Evolutionary conservation across 495 filamentous ascomycete genomes (phyloP).

Genomic region (Aspergillus leporis): DNA sequence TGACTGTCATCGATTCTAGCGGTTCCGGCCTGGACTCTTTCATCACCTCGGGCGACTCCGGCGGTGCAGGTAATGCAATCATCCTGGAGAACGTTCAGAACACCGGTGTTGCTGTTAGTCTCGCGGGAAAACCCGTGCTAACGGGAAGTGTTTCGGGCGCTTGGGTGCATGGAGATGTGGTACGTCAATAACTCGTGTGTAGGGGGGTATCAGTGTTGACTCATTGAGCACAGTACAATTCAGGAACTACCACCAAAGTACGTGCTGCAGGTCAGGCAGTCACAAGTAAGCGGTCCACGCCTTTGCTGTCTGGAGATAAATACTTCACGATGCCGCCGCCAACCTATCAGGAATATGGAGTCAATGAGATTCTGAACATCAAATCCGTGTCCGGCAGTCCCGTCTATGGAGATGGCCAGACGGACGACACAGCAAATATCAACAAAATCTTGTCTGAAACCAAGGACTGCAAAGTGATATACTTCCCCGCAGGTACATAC

Average conservation of each 20-base stretch:
- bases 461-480: constrained; percentile 46
- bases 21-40: constrained; percentile 45
- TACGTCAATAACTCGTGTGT: constrained; percentile 8
- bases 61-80: constrained; percentile 27
- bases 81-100: constrained; percentile 30
- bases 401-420: constrained; percentile 37
- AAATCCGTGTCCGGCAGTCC: constrained; percentile 37
- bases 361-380: constrained; percentile 44
- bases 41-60: constrained; percentile 23
- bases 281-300: constrained; percentile 16
- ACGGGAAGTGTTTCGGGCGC: constrained; percentile 26
- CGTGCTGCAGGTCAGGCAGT: constrained; percentile 18
- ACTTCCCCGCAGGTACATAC: constrained; percentile 60
- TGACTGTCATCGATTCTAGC: constrained; percentile 45
- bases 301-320: constrained; percentile 23
- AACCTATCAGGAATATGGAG: constrained; percentile 49
- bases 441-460: constrained; percentile 50
- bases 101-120: constrained; percentile 23
- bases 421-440: constrained; percentile 46
- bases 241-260: constrained; percentile 13
- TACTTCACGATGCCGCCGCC: constrained; percentile 28
- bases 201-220: background rate
- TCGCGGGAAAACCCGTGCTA: constrained; percentile 16
- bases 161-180: constrained; percentile 33
- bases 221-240: constrained; percentile 16